These are phyloP conservation scores for Candida jianshihensis DNA, from an alignment of 805 yeast genomes.

Conservation along the genomic window DNA sequence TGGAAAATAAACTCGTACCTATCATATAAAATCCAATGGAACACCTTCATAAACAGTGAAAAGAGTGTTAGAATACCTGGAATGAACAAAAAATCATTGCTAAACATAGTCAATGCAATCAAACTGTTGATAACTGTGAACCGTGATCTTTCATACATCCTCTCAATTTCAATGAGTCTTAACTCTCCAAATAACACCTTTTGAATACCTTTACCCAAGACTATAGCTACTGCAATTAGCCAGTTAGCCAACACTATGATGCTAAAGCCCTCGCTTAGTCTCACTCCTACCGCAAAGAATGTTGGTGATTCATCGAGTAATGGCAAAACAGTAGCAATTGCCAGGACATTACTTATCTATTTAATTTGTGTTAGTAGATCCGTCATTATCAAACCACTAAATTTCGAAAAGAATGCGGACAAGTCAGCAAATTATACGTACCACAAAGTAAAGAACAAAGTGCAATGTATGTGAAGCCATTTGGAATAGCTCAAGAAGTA, in stretches of 20 bases:
- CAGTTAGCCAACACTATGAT: constrained; percentile 37
- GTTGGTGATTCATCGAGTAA: constrained; percentile 40
- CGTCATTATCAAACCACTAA: too few species aligned
- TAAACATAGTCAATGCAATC: constrained; percentile 47
- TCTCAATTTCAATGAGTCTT: constrained; percentile 70
- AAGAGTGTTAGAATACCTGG: constrained; percentile 31
- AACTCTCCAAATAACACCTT: constrained; percentile 63
- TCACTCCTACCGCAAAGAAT: constrained; percentile 35
- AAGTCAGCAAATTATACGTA: too few species aligned
- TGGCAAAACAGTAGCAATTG: constrained; percentile 28
- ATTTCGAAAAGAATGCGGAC: too few species aligned
- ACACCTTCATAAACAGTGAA: constrained; percentile 50
- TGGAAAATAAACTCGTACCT: constrained; percentile 43
- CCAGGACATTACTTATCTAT: constrained; percentile 30
- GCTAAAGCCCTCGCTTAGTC: constrained; percentile 43
- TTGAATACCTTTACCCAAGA: constrained; percentile 44
- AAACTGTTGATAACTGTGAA: constrained; percentile 57
- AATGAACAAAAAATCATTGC: constrained; percentile 40
- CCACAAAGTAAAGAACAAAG: too few species aligned
- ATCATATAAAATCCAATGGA: constrained; percentile 65
- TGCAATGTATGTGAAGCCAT: too few species aligned
- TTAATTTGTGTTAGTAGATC: too few species aligned
- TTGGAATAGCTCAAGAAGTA: too few species aligned
- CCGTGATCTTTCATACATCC: constrained; percentile 59
- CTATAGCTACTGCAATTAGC: constrained; percentile 29